Evolutionary conservation across 1,284 basidiomycete genomes (phyloP), one percentile per base, ranked within the genome.

Genomic region (Fomitopsis betulina): DNA sequence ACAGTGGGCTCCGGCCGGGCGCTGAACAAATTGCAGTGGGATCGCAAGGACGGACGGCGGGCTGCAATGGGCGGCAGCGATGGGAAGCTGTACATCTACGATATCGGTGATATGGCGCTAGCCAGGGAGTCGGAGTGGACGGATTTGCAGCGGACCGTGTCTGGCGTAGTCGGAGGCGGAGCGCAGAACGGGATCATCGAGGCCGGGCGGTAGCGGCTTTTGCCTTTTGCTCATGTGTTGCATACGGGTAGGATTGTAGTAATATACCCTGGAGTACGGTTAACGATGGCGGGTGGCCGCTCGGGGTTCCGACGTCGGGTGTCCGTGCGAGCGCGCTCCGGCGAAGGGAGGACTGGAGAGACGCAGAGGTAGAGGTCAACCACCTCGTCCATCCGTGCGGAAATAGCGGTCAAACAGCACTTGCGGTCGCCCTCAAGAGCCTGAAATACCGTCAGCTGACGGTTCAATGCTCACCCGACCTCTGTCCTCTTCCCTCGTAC

Each of bases 11-110:
- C 85, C 1, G 84, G 86, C 0, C 84, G 87, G 6, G 95, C 94
- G 10, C 84, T 99, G 65, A 99, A 99, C 79, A 98, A 98, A 75
- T 73, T 99, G 25, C 84, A 91, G 60, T 99, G 96, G 95, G 94
- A 98, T 68, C 80, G 84, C 57, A 89, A 91, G 72, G 89, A 94
- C 63, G 89, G 91, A 3, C 84, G 90, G 40, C 86, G 93, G 51
- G 90, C 85, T 3, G 96, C 92, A 0, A 74, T 96, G 38, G 97
- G 95, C 27, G 93, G 93, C 13, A 91, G 91, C 63, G 96, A 98
- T 64, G 97, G 97, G 21, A 87, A 85, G 61, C 73, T 99, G 57
- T 96, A 97, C 73, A 83, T 99, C 40, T 98, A 97, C 72, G 95
- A 96, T 68, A 86, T 96, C 62, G 92, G 93, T n/a, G 94, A 96